Percentiles rank a stretch among this genome's conserved stretches.
phyloP scores from a whole-genome alignment of 2,329 filamentous ascomycete genomes.

The Fonsecaea pedrosoi region DNA sequence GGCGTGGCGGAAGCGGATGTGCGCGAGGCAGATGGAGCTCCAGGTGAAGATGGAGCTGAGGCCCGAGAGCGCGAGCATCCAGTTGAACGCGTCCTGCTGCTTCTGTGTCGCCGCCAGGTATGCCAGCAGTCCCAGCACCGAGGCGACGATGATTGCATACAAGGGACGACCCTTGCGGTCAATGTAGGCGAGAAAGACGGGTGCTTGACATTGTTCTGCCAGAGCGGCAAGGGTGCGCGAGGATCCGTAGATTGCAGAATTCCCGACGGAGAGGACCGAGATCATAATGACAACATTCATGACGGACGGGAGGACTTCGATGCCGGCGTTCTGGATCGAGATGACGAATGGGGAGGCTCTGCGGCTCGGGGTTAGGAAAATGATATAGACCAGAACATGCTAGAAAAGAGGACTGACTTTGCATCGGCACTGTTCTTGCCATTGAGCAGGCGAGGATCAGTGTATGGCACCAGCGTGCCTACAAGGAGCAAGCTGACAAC shows the following conservation, averaged over 20 bases:
- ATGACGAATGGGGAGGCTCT: slow-evolving; percentile 70
- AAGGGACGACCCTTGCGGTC: slow-evolving; percentile 56
- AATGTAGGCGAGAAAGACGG: slow-evolving; percentile 53
- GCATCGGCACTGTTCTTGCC: slow-evolving; percentile 49
- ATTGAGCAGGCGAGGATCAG: slow-evolving; percentile 50
- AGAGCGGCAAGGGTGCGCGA: slow-evolving; percentile 65
- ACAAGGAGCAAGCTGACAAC: slow-evolving; percentile 55
- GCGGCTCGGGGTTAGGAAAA: background rate
- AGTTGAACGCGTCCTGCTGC: slow-evolving; percentile 64
- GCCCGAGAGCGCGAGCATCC: slow-evolving; percentile 69
- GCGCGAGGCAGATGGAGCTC: slow-evolving; percentile 69
- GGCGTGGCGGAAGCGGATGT: slow-evolving; percentile 71
- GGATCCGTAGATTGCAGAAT: slow-evolving; percentile 64
- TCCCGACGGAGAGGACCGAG: slow-evolving; percentile 65
- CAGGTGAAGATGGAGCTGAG: slow-evolving; percentile 70
- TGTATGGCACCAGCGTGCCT: slow-evolving; percentile 53
- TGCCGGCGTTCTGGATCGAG: slow-evolving; percentile 66
- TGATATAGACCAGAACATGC: background rate
- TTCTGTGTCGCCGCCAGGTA: slow-evolving; percentile 51
- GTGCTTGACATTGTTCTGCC: slow-evolving; percentile 54
- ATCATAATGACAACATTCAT: slow-evolving; percentile 72
- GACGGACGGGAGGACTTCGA: slow-evolving; percentile 66
- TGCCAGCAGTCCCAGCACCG: slow-evolving; percentile 50
- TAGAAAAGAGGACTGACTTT: slow-evolving; percentile 37
- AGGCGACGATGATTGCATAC: slow-evolving; percentile 50